Evolutionary conservation across 768 basidiomycete species (phyloP), one percentile per base, ranked within the genome.

Genomic region (Mycena kentingensis): DNA sequence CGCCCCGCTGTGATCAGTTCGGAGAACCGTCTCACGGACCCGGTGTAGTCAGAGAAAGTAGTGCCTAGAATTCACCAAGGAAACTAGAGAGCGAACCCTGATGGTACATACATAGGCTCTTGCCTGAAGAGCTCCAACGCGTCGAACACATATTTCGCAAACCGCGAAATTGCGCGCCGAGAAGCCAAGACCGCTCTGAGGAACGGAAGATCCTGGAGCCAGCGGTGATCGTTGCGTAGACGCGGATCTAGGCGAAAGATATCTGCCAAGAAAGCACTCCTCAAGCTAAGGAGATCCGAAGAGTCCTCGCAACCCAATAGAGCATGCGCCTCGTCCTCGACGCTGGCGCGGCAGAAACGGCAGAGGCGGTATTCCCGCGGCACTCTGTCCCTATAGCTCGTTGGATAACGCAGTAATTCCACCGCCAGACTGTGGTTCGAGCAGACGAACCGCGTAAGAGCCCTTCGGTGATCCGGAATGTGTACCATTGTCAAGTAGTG

Each of bases 251-350:
- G 37, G 8, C 10, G 8, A 22, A 39, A 39, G 13, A 39, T 10
- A 22, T 39, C 37, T 19, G 8, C 21, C 13, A 39, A 39, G 37
- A 39, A 39, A 11, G 28, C 29, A 3, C 21, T 21, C 13, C 45
- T 3, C 4, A 32, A 34, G 28, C n/a, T n/a, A 2, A 32, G 11
- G 6, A 46, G 5, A 10, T 29, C 29, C 5, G 24, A 18, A n/a
- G 4, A 4, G 26, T 16, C 26, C n/a, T 46, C 45, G 32, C 46
- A 48, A 11, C 36, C 31, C 5, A 48, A 22, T 12, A 48, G 46
- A 3, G 49, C 54, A 24, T 55, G 48, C 16, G 24, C 47, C 8
- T 48, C 46, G 35, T 48, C 29, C 24, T 55, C 54, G 5, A 55
- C 48, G 16, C 19, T 22, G 3, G 16, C 24, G 7, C 28, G 4